Evolutionary conservation across 129 eudicot species (phyloP).

Genomic region (Gnaphalium uliginosum): DNA sequence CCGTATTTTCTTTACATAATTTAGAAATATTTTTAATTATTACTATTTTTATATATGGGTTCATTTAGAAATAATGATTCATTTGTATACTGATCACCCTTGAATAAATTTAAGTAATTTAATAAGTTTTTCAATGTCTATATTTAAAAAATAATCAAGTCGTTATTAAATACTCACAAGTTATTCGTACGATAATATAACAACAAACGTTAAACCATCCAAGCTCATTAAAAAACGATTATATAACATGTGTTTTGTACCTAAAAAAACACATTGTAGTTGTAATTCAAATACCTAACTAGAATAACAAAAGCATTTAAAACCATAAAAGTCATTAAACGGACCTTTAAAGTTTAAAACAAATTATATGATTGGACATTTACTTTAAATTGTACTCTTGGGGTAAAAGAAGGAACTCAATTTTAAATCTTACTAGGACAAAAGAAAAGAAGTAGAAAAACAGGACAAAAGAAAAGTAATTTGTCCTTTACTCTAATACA

Average conservation of each 20-base stretch:
- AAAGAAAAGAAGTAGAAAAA: conserved; percentile 24
- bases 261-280: not conserved
- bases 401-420: conserved; percentile 25
- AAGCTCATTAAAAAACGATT: not conserved
- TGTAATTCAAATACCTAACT: not conserved
- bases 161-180: not conserved
- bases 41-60: no score
- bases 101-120: not conserved
- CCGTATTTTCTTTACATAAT: no score
- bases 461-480: conserved; percentile 32
- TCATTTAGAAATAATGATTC: no score
- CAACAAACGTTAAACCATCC: not conserved
- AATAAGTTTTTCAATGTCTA: not conserved
- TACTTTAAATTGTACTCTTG: conserved; percentile 2
- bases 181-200: not conserved
- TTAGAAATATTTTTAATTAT: no score
- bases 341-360: not conserved
- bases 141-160: no score
- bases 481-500: conserved; percentile 28
- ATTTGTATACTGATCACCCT: not conserved
- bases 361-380: conserved; percentile 9
- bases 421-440: conserved; percentile 20
- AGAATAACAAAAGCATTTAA: not conserved
- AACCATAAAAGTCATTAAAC: not conserved
- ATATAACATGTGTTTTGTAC: not conserved